Evolutionary conservation across 148 eudicot species (phyloP), one percentile per base, ranked within the genome.

Genomic region (Euryodendron excelsum): DNA sequence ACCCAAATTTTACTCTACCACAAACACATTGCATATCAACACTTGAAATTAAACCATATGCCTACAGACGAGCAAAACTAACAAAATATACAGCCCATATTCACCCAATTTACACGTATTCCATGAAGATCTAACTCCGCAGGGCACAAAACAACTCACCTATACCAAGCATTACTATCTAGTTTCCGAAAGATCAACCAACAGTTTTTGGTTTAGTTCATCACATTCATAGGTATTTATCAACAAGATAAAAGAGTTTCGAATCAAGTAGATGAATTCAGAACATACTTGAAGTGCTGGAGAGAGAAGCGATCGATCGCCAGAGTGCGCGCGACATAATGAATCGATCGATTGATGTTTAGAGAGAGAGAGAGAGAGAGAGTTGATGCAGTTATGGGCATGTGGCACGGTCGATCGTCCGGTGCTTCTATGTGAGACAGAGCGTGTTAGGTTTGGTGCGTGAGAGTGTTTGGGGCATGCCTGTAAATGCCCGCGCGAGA

Each of bases 301-400:
- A 85, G 86, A 74, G 90, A 88, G 80, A 88, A 88, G 79, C 88
- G 73, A 80, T 59, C 47, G 90, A 72, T 64, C 85, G 90, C 90
- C 90, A 88, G 61, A 88, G 81, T 50, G 80, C 69, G 63, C 88
- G 88, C 79, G 84, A 88, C 86, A 85, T 85, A 28, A 71, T n/a
- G 21, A 73, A 53, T 45, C 12, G 23, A 62, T 76, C 4, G n/a
- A 72, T 25, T 1, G 34, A 25, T 23, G n/a, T 48, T 20, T 25
- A n/a, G 12, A 69, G 72, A 41, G 30, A 25, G 31, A 11, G 30
- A 13, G 52, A 5, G 21, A 30, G 9, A 30, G 11, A 41, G 45
- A 41, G 45, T 41, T 0, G 45, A 41, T n/a, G n/a, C n/a, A n/a
- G n/a, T n/a, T n/a, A n/a, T n/a, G n/a, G n/a, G n/a, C n/a, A n/a